Evolutionary conservation across 306 rosid species (phyloP).

Genomic region (Prunus fruticosa): DNA sequence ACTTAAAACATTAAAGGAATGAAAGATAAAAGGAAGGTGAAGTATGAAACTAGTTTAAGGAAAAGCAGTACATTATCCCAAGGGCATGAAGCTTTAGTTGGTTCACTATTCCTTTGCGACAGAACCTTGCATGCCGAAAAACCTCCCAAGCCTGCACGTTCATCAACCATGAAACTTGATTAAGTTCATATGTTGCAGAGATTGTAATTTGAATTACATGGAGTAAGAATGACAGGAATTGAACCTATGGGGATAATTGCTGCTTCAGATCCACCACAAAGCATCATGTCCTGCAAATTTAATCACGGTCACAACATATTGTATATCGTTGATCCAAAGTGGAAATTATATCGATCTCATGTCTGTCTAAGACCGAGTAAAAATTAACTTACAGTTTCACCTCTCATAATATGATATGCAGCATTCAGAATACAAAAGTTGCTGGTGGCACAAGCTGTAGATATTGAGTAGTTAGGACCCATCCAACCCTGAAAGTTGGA

Average conservation of each 20-base stretch:
- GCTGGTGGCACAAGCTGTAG: conserved; percentile 85
- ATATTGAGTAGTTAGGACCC: conserved; percentile 91
- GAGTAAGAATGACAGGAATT: not conserved
- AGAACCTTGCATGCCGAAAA: conserved; percentile 64
- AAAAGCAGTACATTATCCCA: conserved; percentile 66
- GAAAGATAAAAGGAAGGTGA: not conserved
- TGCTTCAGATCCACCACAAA: conserved; percentile 82
- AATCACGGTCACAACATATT: not conserved
- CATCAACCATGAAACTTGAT: not conserved
- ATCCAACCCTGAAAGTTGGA: conserved; percentile 67
- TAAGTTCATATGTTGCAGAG: not conserved
- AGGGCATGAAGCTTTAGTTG: conserved; percentile 83
- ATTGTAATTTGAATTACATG: not conserved
- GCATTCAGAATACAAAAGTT: conserved; percentile 71
- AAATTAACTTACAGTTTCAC: conserved; percentile 64
- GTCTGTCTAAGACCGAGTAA: not conserved
- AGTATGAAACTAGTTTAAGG: not conserved
- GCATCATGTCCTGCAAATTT: conserved; percentile 67
- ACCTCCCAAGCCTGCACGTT: conserved; percentile 72
- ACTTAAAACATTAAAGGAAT: not conserved
- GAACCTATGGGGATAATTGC: conserved; percentile 68
- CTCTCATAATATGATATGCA: conserved; percentile 70
- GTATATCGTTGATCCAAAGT: not conserved
- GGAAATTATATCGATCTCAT: not conserved
- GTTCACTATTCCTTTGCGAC: conserved; percentile 68